Percentiles rank a stretch among this genome's conserved stretches.
These are phyloP conservation scores for Chaetothyriales sp. DNA, from an alignment of 2,329 filamentous ascomycete species.

Conservation along the genomic window DNA sequence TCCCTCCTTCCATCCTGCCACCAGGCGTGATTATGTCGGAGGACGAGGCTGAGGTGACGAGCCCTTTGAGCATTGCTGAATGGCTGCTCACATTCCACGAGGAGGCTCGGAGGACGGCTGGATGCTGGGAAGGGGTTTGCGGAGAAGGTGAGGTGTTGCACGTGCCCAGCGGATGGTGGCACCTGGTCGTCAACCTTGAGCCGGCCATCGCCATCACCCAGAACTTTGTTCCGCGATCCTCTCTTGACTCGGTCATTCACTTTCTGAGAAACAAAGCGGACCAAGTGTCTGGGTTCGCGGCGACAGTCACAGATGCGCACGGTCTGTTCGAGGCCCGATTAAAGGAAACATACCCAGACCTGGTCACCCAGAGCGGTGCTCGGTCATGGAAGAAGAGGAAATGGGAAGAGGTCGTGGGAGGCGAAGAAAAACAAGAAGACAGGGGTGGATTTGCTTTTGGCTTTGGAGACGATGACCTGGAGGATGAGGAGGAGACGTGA, in stretches of 20 bases:
- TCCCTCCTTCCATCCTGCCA: conserved; percentile 50
- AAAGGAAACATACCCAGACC: conserved; percentile 44
- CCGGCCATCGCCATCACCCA: conserved; percentile 79
- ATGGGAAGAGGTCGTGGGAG: conserved; percentile 63
- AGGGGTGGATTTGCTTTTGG: conserved; percentile 48
- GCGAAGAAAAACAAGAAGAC: conserved; percentile 25
- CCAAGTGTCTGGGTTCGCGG: conserved; percentile 74
- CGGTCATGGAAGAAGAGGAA: conserved; percentile 54
- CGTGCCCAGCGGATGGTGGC: conserved; percentile 93
- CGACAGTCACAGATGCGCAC: conserved; percentile 56
- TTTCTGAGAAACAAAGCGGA: conserved; percentile 72
- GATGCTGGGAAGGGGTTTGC: conserved; percentile 77
- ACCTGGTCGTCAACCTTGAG: conserved; percentile 81
- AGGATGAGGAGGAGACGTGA: conserved; percentile 31
- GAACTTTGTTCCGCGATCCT: conserved; percentile 72
- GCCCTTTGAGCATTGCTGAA: conserved; percentile 87
- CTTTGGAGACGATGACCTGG: conserved; percentile 43
- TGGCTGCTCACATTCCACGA: conserved; percentile 84
- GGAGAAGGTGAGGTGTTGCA: conserved; percentile 71
- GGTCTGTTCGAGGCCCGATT: conserved; percentile 59
- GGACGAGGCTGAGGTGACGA: conserved; percentile 86
- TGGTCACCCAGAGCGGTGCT: conserved; percentile 42
- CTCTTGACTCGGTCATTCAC: conserved; percentile 57
- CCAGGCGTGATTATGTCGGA: conserved; percentile 81
- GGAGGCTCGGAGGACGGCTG: conserved; percentile 58